These are phyloP conservation scores for Boletus insuetus DNA, from an alignment of 768 basidiomycete genomes.

Conservation along the genomic window DNA sequence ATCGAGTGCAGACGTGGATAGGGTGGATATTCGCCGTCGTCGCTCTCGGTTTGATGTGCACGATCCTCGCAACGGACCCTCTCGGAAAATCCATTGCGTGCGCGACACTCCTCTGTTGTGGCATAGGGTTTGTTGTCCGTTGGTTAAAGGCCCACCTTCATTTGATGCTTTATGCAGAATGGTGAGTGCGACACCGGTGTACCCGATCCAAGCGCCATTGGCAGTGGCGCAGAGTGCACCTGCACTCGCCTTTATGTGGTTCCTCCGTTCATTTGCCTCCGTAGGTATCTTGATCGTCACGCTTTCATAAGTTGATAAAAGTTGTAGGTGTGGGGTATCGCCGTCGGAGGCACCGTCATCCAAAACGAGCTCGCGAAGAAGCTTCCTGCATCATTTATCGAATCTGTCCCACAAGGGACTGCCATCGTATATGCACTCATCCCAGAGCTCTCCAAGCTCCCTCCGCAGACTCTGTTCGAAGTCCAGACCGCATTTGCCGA, in stretches of 20 bases:
- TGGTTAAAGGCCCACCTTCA: background rate
- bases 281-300: background rate
- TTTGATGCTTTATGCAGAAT: background rate
- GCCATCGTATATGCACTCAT: background rate
- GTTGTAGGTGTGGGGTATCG: background rate
- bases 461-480: background rate
- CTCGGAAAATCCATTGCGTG: constrained; percentile 20
- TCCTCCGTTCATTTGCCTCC: background rate
- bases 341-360: background rate
- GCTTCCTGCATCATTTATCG: background rate
- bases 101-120: background rate
- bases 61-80: constrained; percentile 24
- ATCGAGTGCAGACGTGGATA: constrained; percentile 32
- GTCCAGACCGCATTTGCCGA: background rate
- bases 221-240: background rate
- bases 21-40: constrained; percentile 36
- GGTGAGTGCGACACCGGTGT: background rate
- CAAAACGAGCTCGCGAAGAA: background rate
- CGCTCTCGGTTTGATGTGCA: constrained; percentile 36
- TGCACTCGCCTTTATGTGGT: background rate
- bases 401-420: background rate
- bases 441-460: background rate
- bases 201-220: background rate
- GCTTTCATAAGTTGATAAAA: too few species aligned
- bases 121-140: background rate